phyloP scores from a whole-genome alignment of 495 filamentous ascomycete species.

The Lasiosphaeriaceae sp. region DNA sequence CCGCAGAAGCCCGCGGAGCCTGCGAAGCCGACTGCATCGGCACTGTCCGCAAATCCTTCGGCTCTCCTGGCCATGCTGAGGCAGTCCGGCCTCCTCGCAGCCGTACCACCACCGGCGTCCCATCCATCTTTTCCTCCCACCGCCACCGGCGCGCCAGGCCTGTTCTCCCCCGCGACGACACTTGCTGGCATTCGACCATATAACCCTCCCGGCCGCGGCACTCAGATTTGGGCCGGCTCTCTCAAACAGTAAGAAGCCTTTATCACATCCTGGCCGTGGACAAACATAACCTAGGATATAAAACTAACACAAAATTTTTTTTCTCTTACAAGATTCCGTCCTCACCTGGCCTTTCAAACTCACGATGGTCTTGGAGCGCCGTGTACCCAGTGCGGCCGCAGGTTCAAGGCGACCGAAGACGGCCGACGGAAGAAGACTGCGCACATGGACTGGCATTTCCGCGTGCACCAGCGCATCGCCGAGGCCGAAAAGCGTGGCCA shows the following conservation, averaged over 20 bases:
- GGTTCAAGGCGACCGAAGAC: conserved; percentile 72
- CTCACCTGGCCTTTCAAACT: conserved; percentile 64
- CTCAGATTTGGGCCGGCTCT: neutral
- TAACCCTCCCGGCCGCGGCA: neutral
- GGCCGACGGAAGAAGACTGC: conserved; percentile 82
- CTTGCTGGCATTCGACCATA: neutral
- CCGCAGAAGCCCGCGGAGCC: conserved; percentile 10
- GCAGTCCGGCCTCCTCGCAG: conserved; percentile 44
- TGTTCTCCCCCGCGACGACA: neutral
- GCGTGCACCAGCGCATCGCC: conserved; percentile 81
- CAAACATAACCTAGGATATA: too few relatives aligned
- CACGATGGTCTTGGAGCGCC: conserved; percentile 78
- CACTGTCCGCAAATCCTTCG: conserved; percentile 27
- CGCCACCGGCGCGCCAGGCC: neutral
- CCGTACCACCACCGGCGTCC: conserved; percentile 25
- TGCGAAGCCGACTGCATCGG: conserved; percentile 1
- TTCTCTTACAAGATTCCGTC: conserved; percentile 57
- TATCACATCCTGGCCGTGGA: too few relatives aligned
- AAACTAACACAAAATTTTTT: too few relatives aligned
- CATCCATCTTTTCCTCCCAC: conserved; percentile 38
- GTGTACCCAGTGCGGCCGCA: conserved; percentile 86
- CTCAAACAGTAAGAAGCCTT: neutral
- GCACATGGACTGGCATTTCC: conserved; percentile 97
- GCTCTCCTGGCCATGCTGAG: conserved; percentile 48
- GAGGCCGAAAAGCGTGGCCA: conserved; percentile 79